Base-by-base conservation (phyloP, 352 stramenopile species). In the Globisporangium lucens region DNA sequence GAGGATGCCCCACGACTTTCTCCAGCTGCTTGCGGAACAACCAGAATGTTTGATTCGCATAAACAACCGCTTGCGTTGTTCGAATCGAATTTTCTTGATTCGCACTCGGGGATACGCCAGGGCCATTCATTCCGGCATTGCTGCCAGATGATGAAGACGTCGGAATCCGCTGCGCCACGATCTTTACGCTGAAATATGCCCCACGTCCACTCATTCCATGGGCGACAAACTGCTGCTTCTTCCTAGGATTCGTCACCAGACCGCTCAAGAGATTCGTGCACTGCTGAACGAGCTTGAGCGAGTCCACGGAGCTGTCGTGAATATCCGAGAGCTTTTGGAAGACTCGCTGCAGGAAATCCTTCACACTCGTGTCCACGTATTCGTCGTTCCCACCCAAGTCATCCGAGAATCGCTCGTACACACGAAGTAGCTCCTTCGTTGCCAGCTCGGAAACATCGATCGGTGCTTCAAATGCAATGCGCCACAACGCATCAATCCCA, bases 401-500 rank as follows among this genome's bases (percentile, higher is more conserved):
- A 13, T 75, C 68, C 8, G 74, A 83, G 8, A 86, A 86, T 20
- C 80, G 78, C 41, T 89, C 81, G 72, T 96, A 96, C 24, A 94
- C 87, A 33, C 85, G 80, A 61, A 96, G 74, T 22, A 96, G 65
- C 64, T 96, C 87, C 13, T 80, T 74, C 7, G 87, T 93, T 66
- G 85, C 89, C 49, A 90, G 78, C 71, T 92, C 82, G 0, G 89
- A 87, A 2, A 96, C 89, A 67, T 88, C 76, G 33, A 91, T 75
- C 24, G 83, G 81, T 33, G 87, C 82, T 71, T 93, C 82, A 63
- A 96, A 93, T 13, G 87, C 85, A 56, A 96, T 89, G 38, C 75
- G 73, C 89, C 89, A 96, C 29, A 96, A 65, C 53, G 89, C 85
- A 77, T 96, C 87, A 36, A 96, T 82, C 20, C 89, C 89, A 17